Conservation (phyloP, 805 yeast genomes). For the Teunomyces pallodes region DNA sequence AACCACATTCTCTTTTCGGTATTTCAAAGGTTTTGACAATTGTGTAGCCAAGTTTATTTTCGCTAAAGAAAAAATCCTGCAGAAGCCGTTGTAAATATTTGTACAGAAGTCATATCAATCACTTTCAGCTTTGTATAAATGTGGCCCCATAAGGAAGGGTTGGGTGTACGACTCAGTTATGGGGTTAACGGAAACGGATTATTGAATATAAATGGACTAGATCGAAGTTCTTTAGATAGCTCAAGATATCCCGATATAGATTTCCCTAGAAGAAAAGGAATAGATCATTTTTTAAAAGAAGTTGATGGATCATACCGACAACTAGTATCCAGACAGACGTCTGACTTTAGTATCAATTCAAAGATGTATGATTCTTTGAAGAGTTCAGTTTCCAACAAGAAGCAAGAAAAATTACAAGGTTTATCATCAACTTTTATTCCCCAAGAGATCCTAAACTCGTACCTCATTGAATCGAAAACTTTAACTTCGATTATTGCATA, state of each 20-base stretch:
- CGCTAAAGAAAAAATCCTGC: not conserved
- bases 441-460: conserved; percentile 16
- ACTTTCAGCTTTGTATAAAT: conserved; percentile 1
- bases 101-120: not conserved
- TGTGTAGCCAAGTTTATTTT: no score
- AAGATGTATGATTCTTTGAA: conserved; percentile 11
- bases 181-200: conserved; percentile 15
- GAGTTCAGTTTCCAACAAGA: not conserved
- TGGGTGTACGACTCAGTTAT: conserved; percentile 15
- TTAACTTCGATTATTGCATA: conserved; percentile 23
- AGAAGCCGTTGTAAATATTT: not conserved
- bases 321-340: not conserved
- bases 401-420: not conserved
- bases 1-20: not conserved
- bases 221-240: not conserved
- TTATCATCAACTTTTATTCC: conserved; percentile 20
- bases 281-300: conserved; percentile 2
- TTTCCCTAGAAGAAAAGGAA: not conserved
- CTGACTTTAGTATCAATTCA: conserved; percentile 7
- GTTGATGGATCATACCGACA: conserved; percentile 2
- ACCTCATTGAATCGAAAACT: conserved; percentile 22
- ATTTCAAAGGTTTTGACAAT: no score
- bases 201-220: not conserved
- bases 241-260: conserved; percentile 3
- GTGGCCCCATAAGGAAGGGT: conserved; percentile 18